phyloP scores from a whole-genome alignment of 306 rosid genomes.

The Myrica gale region DNA sequence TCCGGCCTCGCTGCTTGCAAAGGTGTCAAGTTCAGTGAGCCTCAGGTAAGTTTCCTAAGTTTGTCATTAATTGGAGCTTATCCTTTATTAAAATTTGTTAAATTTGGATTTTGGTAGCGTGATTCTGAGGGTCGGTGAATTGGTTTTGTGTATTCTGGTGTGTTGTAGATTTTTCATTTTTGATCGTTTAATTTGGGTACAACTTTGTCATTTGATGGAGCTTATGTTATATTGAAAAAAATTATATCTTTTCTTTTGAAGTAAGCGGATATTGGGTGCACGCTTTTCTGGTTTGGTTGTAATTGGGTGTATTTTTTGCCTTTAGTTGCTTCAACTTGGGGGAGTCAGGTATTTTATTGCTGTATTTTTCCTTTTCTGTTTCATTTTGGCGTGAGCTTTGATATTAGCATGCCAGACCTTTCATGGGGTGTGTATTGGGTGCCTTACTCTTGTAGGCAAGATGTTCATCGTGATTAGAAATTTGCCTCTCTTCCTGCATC shows the following conservation, averaged over 20 bases:
- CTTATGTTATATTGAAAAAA: background rate
- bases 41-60: slow-evolving; percentile 58
- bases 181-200: slow-evolving; percentile 28
- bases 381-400: slow-evolving; percentile 31
- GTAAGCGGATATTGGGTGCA: slow-evolving; percentile 18
- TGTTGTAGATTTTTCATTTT: too few relatives aligned
- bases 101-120: background rate
- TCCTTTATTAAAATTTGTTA: background rate
- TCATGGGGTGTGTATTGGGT: slow-evolving; percentile 40
- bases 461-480: slow-evolving; percentile 1
- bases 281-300: slow-evolving; percentile 16
- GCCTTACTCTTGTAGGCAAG: slow-evolving; percentile 32
- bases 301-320: background rate
- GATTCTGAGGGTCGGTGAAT: background rate
- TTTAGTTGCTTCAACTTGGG: slow-evolving; percentile 21
- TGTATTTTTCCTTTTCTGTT: slow-evolving; percentile 26
- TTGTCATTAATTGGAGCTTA: background rate
- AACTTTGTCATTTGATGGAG: background rate
- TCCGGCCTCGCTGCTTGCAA: slow-evolving; percentile 85
- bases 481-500: background rate
- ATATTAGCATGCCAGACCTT: slow-evolving; percentile 34
- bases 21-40: slow-evolving; percentile 79
- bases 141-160: background rate
- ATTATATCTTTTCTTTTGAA: background rate
- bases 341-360: slow-evolving; percentile 9